Conservation (phyloP, 78 protist species). For the Pigoraptor vietnamica region DNA sequence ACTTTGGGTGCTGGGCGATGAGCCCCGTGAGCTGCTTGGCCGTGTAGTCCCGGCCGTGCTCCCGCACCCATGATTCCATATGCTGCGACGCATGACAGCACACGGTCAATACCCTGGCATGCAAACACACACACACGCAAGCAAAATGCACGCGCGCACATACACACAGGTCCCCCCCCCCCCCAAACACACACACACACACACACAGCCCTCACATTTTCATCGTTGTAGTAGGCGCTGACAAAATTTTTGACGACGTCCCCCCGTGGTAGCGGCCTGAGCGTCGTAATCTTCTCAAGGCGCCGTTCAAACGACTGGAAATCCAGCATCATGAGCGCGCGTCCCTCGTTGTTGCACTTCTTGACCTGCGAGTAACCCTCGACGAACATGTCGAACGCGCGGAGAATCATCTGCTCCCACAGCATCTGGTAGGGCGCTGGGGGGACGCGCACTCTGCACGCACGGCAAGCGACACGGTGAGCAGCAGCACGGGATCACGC, state of each 20-base stretch:
- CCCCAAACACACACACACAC: not conserved
- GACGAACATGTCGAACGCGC: not conserved
- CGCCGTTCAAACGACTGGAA: not conserved
- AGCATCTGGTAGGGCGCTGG: not conserved
- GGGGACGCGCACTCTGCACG: not conserved
- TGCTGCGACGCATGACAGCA: not conserved
- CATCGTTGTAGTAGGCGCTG: constrained; percentile 1
- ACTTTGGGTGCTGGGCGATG: not conserved
- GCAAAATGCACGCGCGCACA: not conserved
- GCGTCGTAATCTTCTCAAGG: not conserved
- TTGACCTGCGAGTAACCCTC: not conserved
- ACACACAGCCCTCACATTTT: not conserved
- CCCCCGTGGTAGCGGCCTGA: not conserved
- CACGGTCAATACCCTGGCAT: too few relatives aligned
- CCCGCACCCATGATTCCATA: not conserved
- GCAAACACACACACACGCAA: not conserved
- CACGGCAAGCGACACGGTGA: not conserved
- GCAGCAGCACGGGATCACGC: not conserved
- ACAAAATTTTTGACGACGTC: not conserved
- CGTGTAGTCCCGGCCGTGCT: not conserved
- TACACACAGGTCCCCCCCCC: too few relatives aligned
- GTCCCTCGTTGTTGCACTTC: constrained; percentile 15
- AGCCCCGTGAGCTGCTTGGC: not conserved
- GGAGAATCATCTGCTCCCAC: not conserved
- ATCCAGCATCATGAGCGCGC: constrained; percentile 13